Conservation (phyloP, 768 basidiomycete genomes). For the Mycena olivaceomarginata region DNA sequence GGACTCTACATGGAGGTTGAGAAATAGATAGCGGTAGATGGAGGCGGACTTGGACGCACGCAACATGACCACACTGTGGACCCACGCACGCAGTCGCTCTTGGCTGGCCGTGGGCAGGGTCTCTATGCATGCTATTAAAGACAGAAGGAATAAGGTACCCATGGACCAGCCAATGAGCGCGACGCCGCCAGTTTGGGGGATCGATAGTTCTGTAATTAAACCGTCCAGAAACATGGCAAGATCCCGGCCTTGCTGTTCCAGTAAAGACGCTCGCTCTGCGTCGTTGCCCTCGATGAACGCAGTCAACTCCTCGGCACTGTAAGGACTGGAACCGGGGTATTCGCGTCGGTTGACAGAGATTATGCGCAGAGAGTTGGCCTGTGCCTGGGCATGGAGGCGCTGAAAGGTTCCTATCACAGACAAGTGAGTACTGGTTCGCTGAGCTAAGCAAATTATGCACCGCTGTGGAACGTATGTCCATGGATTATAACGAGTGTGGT, state of each 20-base stretch:
- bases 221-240: slow-evolving; percentile 53
- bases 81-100: slow-evolving; percentile 45
- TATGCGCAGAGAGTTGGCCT: slow-evolving; percentile 47
- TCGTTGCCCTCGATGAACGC: slow-evolving; percentile 41
- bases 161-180: slow-evolving; percentile 55
- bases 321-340: slow-evolving; percentile 56
- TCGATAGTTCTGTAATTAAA: slow-evolving; percentile 45
- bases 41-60: slow-evolving; percentile 34
- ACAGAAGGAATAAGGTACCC: slow-evolving; percentile 50
- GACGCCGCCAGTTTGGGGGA: slow-evolving; percentile 47
- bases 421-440: not conserved
- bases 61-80: slow-evolving; percentile 47
- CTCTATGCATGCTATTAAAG: slow-evolving; percentile 46
- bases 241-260: slow-evolving; percentile 53
- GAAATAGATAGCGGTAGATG: not conserved
- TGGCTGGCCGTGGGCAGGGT: slow-evolving; percentile 41
- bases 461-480: slow-evolving; percentile 54
- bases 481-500: slow-evolving; percentile 54
- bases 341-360: slow-evolving; percentile 58
- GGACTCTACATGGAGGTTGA: slow-evolving; percentile 41
- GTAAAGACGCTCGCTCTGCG: slow-evolving; percentile 41
- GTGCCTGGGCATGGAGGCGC: slow-evolving; percentile 45
- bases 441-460: slow-evolving; percentile 24
- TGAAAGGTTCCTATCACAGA: slow-evolving; percentile 48
- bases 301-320: slow-evolving; percentile 50